Percentiles rank a stretch among this genome's conserved stretches.
These are phyloP conservation scores for Coleophoma eucalyptorum DNA, from an alignment of 2,329 filamentous ascomycete species.

Conservation along the genomic window DNA sequence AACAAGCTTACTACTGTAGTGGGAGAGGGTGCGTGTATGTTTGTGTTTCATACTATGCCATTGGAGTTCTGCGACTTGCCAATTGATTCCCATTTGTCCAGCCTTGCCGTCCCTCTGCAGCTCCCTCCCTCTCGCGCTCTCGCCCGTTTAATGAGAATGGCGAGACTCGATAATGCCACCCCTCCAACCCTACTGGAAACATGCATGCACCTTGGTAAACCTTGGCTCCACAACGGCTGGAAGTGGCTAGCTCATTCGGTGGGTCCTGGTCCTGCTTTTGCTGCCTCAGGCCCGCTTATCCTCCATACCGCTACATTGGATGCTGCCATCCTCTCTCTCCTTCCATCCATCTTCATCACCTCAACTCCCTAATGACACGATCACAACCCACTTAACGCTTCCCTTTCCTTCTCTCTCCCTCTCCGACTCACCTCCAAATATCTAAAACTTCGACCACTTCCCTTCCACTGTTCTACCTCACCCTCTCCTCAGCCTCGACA, in stretches of 20 bases:
- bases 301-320: not conserved
- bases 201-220: too few species aligned
- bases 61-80: too few species aligned
- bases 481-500: slow-evolving; percentile 14
- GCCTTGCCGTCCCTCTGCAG: too few species aligned
- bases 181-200: too few species aligned
- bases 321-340: slow-evolving; percentile 4
- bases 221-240: not conserved
- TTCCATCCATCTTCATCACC: slow-evolving; percentile 8
- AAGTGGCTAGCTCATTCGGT: not conserved
- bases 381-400: slow-evolving; percentile 19
- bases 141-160: too few species aligned
- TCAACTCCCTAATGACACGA: slow-evolving; percentile 2
- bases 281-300: not conserved
- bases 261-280: too few species aligned
- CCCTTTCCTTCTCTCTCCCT: slow-evolving; percentile 27
- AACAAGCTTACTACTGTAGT: too few species aligned
- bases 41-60: too few species aligned
- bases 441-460: slow-evolving; percentile 5
- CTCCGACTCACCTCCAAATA: slow-evolving; percentile 21
- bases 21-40: too few species aligned
- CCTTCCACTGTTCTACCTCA: slow-evolving; percentile 11
- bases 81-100: too few species aligned
- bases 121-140: too few species aligned
- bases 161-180: too few species aligned